Percentiles rank a stretch among this genome's conserved stretches.
Conservation (phyloP, 331 rosid genomes). For the Stylosanthes scabra region DNA sequence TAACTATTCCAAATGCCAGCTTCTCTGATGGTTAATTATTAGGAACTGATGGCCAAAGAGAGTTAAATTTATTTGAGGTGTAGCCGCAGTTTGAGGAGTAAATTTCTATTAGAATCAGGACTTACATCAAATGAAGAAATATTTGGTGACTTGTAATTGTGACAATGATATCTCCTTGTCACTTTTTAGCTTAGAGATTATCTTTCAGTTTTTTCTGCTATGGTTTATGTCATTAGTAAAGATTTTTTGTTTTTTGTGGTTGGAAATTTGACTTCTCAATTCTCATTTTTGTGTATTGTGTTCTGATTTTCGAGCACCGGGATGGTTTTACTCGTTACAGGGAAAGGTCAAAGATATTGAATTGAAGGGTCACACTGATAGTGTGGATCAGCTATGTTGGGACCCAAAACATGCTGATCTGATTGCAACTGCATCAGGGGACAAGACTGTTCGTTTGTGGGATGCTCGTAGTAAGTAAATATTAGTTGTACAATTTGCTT, state of each 20-base stretch:
- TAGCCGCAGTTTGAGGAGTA: background rate
- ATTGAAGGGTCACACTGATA: slow-evolving; percentile 96
- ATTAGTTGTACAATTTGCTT: slow-evolving; percentile 11
- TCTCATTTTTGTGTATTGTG: background rate
- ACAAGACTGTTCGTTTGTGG: slow-evolving; percentile 95
- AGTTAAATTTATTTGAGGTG: slow-evolving; percentile 1
- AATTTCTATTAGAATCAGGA: background rate
- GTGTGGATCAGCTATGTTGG: slow-evolving; percentile 99
- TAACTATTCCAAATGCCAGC: background rate
- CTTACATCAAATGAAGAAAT: no score
- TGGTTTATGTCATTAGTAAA: slow-evolving; percentile 9
- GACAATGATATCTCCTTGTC: background rate
- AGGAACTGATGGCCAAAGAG: background rate
- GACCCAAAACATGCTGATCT: slow-evolving; percentile 95
- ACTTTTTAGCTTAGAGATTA: slow-evolving; percentile 16
- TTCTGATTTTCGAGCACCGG: background rate
- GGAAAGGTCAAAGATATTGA: slow-evolving; percentile 88
- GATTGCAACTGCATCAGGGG: slow-evolving; percentile 98
- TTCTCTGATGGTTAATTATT: background rate
- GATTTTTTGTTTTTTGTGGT: slow-evolving; percentile 11
- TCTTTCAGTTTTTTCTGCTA: slow-evolving; percentile 13
- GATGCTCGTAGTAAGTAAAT: slow-evolving; percentile 89
- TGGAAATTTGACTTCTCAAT: slow-evolving; percentile 24
- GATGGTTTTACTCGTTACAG: slow-evolving; percentile 47
- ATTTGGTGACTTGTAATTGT: no score